These are phyloP conservation scores for Pestalotiopsis sp. DNA, from an alignment of 2,329 filamentous ascomycete genomes.

Conservation along the genomic window DNA sequence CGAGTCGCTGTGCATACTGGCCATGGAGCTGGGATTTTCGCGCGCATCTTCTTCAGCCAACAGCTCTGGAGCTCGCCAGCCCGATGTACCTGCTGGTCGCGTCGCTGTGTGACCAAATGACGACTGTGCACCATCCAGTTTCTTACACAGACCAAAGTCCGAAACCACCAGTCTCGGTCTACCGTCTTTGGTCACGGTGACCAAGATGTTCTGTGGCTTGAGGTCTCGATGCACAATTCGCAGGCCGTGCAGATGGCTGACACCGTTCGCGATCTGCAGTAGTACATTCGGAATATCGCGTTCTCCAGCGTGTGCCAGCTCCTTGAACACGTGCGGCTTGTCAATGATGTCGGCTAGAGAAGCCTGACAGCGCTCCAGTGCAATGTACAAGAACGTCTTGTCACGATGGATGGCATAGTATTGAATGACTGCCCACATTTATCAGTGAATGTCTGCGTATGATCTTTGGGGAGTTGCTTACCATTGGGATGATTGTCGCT, in stretches of 20 bases:
- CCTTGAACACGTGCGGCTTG: constrained; percentile 67
- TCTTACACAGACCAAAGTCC: constrained; percentile 97
- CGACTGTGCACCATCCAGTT: constrained; percentile 90
- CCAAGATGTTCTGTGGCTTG: constrained; percentile 96
- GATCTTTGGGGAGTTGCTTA: constrained; percentile 33
- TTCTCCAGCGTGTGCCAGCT: constrained; percentile 73
- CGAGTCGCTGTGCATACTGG: constrained; percentile 63
- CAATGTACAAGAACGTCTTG: constrained; percentile 92
- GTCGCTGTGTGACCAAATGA: constrained; percentile 94
- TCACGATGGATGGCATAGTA: constrained; percentile 93
- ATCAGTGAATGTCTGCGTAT: not conserved
- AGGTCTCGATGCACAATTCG: constrained; percentile 96
- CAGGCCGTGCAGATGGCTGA: constrained; percentile 86
- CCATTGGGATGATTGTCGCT: constrained; percentile 93
- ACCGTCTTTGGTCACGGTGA: constrained; percentile 71
- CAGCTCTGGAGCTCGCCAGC: constrained; percentile 95
- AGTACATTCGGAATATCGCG: constrained; percentile 79
- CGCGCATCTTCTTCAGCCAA: constrained; percentile 77
- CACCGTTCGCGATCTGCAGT: constrained; percentile 86
- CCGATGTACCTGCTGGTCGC: constrained; percentile 89
- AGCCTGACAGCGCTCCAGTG: constrained; percentile 89
- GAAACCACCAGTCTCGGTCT: constrained; percentile 89
- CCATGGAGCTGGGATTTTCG: constrained; percentile 44
- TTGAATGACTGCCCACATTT: constrained; percentile 70
- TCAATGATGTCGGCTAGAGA: constrained; percentile 91